phyloP scores from a whole-genome alignment of 1,284 basidiomycete species.

The Schizophyllum commune region DNA sequence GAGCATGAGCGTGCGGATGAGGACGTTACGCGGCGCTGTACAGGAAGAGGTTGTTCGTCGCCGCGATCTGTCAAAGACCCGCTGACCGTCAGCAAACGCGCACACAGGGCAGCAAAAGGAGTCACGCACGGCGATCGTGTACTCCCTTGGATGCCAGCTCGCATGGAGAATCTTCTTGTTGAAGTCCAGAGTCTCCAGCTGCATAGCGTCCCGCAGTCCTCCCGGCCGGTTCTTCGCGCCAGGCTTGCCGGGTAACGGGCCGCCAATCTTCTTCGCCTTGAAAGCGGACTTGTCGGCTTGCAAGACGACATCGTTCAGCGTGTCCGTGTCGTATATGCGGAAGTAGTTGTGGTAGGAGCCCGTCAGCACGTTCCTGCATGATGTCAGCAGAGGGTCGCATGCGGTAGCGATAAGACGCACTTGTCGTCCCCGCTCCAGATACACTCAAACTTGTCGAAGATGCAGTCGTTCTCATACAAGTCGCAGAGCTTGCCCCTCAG shows the following conservation, averaged over 20 bases:
- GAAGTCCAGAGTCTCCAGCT: constrained; percentile 90
- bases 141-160: constrained; percentile 96
- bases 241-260: constrained; percentile 64
- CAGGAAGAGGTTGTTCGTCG: constrained; percentile 89
- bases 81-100: constrained; percentile 7
- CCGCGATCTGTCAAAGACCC: constrained; percentile 64
- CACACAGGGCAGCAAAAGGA: constrained; percentile 1
- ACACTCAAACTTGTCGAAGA: constrained; percentile 99
- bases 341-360: constrained; percentile 99
- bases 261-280: constrained; percentile 97
- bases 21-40: constrained; percentile 70
- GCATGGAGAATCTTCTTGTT: constrained; percentile 99
- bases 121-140: constrained; percentile 85
- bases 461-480: constrained; percentile 99
- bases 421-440: constrained; percentile 93
- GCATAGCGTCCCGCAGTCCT: constrained; percentile 77
- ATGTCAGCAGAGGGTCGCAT: constrained; percentile 1
- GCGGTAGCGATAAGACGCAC: constrained; percentile 43
- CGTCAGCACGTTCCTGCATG: constrained; percentile 79
- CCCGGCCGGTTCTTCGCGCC: constrained; percentile 65
- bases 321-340: constrained; percentile 97
- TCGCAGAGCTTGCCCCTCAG: constrained; percentile 96
- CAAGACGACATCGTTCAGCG: constrained; percentile 84
- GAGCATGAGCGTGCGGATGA: not conserved
- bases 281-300: constrained; percentile 99